Conservation (phyloP, 805 yeast species). For the Cyberlindnera japonica region DNA sequence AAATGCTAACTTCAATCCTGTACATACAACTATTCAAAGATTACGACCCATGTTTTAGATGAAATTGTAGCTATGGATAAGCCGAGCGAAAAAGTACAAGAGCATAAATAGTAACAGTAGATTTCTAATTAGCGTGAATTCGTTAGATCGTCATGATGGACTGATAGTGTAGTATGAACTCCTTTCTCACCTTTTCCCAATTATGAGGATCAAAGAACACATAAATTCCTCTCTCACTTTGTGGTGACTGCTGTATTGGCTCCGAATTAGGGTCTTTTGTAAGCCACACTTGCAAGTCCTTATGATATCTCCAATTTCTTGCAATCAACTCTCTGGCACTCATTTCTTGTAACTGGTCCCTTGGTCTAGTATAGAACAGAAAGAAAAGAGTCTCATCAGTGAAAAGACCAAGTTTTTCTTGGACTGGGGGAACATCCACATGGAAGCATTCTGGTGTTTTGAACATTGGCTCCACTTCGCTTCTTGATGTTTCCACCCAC, state of each 20-base stretch:
- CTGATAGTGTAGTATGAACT: conserved; percentile 56
- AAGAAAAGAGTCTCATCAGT: conserved; percentile 92
- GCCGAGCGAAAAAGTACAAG: no score
- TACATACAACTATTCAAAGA: neutral
- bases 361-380: conserved; percentile 89
- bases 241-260: conserved; percentile 76
- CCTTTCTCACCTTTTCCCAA: conserved; percentile 90
- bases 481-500: conserved; percentile 89
- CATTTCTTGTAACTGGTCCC: conserved; percentile 88
- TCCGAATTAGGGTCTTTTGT: conserved; percentile 90
- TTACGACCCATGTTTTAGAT: neutral
- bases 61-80: no score
- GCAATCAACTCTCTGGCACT: conserved; percentile 88
- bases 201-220: conserved; percentile 92
- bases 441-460: conserved; percentile 48
- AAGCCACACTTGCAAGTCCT: conserved; percentile 92
- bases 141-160: conserved; percentile 46
- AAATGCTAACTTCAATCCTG: no score
- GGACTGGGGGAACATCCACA: conserved; percentile 13
- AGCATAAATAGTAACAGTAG: neutral
- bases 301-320: conserved; percentile 96
- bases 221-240: conserved; percentile 89
- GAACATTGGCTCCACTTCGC: conserved; percentile 85
- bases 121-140: conserved; percentile 1
- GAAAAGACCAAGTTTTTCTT: conserved; percentile 54